Conservation (phyloP, 345 rosid species). For the Aegle marmelos region DNA sequence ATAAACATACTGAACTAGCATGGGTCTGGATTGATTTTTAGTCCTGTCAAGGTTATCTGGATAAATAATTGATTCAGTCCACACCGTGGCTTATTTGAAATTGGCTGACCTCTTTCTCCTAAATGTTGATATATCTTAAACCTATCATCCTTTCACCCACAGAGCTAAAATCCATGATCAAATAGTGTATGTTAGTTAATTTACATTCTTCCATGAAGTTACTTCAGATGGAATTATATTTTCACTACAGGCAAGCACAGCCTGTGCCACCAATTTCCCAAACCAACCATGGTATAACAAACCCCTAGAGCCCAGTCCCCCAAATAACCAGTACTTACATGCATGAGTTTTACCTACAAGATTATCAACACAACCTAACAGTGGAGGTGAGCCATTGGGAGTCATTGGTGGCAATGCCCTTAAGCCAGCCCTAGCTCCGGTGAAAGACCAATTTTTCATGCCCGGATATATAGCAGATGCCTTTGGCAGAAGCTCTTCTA, state of each 20-base stretch:
- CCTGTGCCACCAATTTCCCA: slow-evolving; percentile 67
- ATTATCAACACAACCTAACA: slow-evolving; percentile 65
- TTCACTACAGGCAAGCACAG: slow-evolving; percentile 62
- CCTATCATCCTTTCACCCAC: no score
- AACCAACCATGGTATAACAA: slow-evolving; percentile 80
- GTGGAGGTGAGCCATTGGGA: slow-evolving; percentile 74
- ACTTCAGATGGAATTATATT: slow-evolving; percentile 55
- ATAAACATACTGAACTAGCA: no score
- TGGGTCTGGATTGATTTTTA: no score
- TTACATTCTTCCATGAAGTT: slow-evolving; percentile 64
- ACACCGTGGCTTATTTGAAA: no score
- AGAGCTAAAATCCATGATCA: no score
- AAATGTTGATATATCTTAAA: no score
- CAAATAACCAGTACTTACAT: slow-evolving; percentile 70
- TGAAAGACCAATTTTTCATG: slow-evolving; percentile 57
- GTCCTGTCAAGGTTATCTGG: no score
- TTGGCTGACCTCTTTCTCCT: no score
- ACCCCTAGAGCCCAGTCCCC: slow-evolving; percentile 92
- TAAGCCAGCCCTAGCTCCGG: slow-evolving; percentile 78
- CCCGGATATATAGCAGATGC: slow-evolving; percentile 64
- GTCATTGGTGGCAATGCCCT: slow-evolving; percentile 91
- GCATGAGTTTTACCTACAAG: slow-evolving; percentile 33
- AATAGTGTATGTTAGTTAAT: neutral
- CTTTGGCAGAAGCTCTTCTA: slow-evolving; percentile 73
- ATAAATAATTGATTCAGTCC: no score